A percentile compares a stretch with the other conserved stretches of the same genome.
These are phyloP conservation scores for Alternaria brassicicola DNA, from an alignment of 2,329 filamentous ascomycete species.

Conservation along the genomic window DNA sequence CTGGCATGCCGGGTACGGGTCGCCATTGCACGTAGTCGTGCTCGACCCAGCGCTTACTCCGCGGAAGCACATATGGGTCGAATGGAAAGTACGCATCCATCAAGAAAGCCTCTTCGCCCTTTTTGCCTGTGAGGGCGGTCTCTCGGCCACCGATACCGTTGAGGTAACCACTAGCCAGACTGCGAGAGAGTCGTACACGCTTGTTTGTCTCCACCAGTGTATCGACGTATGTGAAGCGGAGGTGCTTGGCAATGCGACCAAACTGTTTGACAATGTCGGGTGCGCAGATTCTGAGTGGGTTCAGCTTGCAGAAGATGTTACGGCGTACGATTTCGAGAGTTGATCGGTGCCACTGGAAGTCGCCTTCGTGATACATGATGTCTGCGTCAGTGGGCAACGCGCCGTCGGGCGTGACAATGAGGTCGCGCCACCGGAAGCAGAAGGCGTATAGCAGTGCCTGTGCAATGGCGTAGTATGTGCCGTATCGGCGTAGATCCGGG, in stretches of 20 bases:
- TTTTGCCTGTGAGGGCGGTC: conserved; percentile 57
- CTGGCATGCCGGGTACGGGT: conserved; percentile 48
- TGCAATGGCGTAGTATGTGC: conserved; percentile 84
- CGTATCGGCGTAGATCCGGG: conserved; percentile 83
- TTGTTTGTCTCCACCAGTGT: conserved; percentile 91
- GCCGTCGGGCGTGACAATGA: conserved; percentile 67
- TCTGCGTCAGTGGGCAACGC: conserved; percentile 48
- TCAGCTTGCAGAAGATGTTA: conserved; percentile 86
- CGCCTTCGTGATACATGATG: conserved; percentile 69
- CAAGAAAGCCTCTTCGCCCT: conserved; percentile 80
- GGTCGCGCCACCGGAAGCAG: conserved; percentile 96
- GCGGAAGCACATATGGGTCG: conserved; percentile 89
- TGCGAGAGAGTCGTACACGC: conserved; percentile 78
- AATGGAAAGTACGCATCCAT: conserved; percentile 97
- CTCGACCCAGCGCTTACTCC: conserved; percentile 86
- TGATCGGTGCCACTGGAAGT: conserved; percentile 77
- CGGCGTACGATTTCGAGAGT: conserved; percentile 75
- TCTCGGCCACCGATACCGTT: conserved; percentile 58
- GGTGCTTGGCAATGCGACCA: conserved; percentile 81
- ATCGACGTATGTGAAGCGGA: conserved; percentile 88
- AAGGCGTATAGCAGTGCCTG: conserved; percentile 94
- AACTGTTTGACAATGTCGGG: conserved; percentile 91
- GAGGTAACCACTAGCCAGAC: conserved; percentile 61
- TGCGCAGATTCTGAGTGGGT: conserved; percentile 93
- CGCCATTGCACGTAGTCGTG: conserved; percentile 53